A percentile compares a stretch with the other conserved stretches of the same genome.
These are phyloP conservation scores for Hypoxylon sp. DNA, from an alignment of 2,329 filamentous ascomycete genomes.

Conservation along the genomic window DNA sequence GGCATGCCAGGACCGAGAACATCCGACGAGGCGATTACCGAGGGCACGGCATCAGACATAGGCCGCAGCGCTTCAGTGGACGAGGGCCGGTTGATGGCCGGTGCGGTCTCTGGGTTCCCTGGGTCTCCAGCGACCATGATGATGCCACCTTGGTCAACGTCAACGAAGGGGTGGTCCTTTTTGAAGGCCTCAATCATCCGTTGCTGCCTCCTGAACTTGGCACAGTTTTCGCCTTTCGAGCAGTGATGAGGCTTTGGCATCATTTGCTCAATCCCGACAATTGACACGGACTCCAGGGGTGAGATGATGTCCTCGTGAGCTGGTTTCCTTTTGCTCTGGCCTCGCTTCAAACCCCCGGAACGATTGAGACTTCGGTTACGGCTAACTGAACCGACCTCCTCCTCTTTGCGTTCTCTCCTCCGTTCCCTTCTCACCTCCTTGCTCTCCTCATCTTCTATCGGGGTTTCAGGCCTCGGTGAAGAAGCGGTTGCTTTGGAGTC, in stretches of 20 bases:
- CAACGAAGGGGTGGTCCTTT: slow-evolving; percentile 78
- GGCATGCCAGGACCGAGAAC: slow-evolving; percentile 80
- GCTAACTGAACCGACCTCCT: slow-evolving; percentile 40
- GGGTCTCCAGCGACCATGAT: slow-evolving; percentile 85
- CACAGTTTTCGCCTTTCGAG: slow-evolving; percentile 87
- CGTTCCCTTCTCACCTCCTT: slow-evolving; percentile 64
- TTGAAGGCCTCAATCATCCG: slow-evolving; percentile 81
- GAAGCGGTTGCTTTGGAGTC: slow-evolving; percentile 62
- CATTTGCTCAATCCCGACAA: slow-evolving; percentile 91
- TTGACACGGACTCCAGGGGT: slow-evolving; percentile 87
- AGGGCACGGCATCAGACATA: slow-evolving; percentile 81
- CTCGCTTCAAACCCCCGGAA: slow-evolving; percentile 56
- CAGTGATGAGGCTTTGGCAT: slow-evolving; percentile 88
- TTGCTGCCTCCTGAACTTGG: slow-evolving; percentile 86
- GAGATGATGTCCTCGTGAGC: slow-evolving; percentile 76
- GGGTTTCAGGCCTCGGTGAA: slow-evolving; percentile 69
- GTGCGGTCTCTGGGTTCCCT: slow-evolving; percentile 78
- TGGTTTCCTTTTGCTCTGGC: slow-evolving; percentile 55
- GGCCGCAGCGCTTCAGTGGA: slow-evolving; percentile 72
- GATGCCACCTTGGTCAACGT: slow-evolving; percentile 72
- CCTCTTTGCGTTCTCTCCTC: slow-evolving; percentile 56
- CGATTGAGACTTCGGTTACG: slow-evolving; percentile 54
- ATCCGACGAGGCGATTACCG: slow-evolving; percentile 92
- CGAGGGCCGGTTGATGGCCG: slow-evolving; percentile 68
- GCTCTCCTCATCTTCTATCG: slow-evolving; percentile 72